Evolutionary conservation across 306 rosid genomes (phyloP), one percentile per base, ranked within the genome.

Genomic region (Casuarina glauca): DNA sequence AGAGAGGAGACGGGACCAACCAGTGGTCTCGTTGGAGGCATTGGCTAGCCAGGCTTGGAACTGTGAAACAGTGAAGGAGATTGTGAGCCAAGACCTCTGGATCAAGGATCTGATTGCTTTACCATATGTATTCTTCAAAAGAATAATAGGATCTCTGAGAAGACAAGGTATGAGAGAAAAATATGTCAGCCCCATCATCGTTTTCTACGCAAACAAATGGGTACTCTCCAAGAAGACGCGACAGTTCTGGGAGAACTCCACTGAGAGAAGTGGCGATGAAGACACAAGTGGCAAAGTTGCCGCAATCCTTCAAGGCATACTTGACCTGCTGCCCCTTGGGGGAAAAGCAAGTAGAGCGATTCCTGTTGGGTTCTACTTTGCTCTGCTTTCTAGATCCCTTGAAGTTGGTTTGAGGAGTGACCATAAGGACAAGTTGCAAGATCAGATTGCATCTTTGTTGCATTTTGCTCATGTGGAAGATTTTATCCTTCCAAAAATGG

Each of bases 81-180:
- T 80, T 44, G 80, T 82, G 81, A 72, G 83, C 70, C 91, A 79
- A 46, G 97, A 91, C 55, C 81, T 91, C 17, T 91, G 98, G 97
- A 90, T 91, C 87, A 94, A 88, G 79, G 98, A 91, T 80, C 89
- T 94, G 1, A 91, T 90, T 68, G 94, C 94, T 75, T 78, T 91
- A 39, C 97, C 94, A 1, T 90, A 87, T 77, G 90, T 60, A 60
- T 91, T 91, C 87, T 94, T 91, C 85, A 89, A 84, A 76, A 85
- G 96, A 89, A 85, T 94, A 9, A 86, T 89, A 46, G 83, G 88
- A 38, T 91, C 96, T 41, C 49, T 94, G 58, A 87, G 98, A 78
- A 91, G 95, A 80, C 98, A 91, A 86, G 98, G 98, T 19, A 94
- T 91, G 98, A 91, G 84, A 63, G 97, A 91, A 60, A 94, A 91